These are phyloP conservation scores for Saturnispora ahearnii DNA, from an alignment of 805 yeast species.

Conservation along the genomic window DNA sequence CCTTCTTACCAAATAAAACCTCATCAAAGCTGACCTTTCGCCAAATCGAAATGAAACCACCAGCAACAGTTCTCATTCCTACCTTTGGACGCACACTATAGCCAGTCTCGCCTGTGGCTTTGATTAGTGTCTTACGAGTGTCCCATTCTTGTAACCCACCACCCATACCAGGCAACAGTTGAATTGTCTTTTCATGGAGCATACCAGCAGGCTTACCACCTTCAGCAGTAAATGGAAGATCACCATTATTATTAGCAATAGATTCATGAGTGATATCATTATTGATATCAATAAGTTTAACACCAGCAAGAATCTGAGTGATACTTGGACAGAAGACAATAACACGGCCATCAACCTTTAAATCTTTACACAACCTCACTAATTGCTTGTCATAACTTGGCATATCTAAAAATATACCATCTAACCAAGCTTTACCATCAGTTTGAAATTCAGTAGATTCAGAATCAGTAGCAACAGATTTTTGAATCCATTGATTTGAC, in stretches of 20 bases:
- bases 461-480: slow-evolving; percentile 11
- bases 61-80: slow-evolving; percentile 38
- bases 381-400: slow-evolving; percentile 34
- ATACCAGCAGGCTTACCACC: slow-evolving; percentile 1
- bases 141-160: slow-evolving; percentile 49
- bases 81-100: slow-evolving; percentile 44
- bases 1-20: slow-evolving; percentile 3
- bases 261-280: slow-evolving; percentile 10
- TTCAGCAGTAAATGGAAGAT: not conserved
- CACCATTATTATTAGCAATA: not conserved
- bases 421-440: slow-evolving; percentile 25
- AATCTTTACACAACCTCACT: slow-evolving; percentile 23
- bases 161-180: slow-evolving; percentile 39
- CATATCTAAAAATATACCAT: slow-evolving; percentile 41
- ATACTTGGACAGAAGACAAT: slow-evolving; percentile 41
- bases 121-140: slow-evolving; percentile 31
- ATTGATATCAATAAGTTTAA: slow-evolving; percentile 23
- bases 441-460: slow-evolving; percentile 15
- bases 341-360: slow-evolving; percentile 36
- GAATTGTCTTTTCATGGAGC: slow-evolving; percentile 29
- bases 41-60: slow-evolving; percentile 42
- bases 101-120: slow-evolving; percentile 32
- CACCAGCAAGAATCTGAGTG: slow-evolving; percentile 36
- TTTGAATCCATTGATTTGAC: slow-evolving; percentile 17
- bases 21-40: slow-evolving; percentile 21